Evolutionary conservation across 371 early-diverging fungal genomes (phyloP), one percentile per base, ranked within the genome.

Genomic region (Cladochytrium tenue): DNA sequence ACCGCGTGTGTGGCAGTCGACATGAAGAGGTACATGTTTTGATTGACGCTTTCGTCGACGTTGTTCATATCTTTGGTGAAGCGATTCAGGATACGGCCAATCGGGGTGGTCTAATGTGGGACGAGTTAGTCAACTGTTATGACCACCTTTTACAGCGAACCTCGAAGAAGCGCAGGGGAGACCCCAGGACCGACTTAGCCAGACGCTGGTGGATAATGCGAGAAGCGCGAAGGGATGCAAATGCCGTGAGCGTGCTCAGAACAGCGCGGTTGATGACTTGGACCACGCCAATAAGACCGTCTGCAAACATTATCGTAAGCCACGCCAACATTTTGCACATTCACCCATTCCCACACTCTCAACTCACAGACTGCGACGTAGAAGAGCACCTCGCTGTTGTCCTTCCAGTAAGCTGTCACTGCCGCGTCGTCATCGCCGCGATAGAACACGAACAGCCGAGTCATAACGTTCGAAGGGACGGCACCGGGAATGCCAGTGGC

Each of bases 41-140:
- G 10, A 20, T 15, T 55, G 3, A 71, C 62, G 0, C 32, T 43
- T 15, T 34, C 15, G 67, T 95, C 95, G 5, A 92, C 68, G 0
- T 86, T 77, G 59, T 88, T 88, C 61, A 91, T 88, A 68, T 96
- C 96, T 70, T 91, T 90, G 64, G 88, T 85, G 68, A 96, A 95
- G 3, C 96, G 82, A 70, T 90, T 92, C 79, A 95, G 79, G 59
- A 97, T 92, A 25, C 94, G 89, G 31, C 92, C 94, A 20, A 92
- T 69, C 4, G 95, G 91, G 0, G 94, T 43, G 20, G 43, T 43
- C 43, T 43, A 43, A 43, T 13, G 20, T 13, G 13, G 43, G 20
- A 13, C 7, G 20, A 20, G 20, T 43, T 43, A 13, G 7, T 20
- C 13, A 7, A 13, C 43, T 43, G 13, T 43, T 43, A 20, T 13